Conservation (phyloP, 495 filamentous ascomycete species). For the Talaromyces stipitatus region DNA sequence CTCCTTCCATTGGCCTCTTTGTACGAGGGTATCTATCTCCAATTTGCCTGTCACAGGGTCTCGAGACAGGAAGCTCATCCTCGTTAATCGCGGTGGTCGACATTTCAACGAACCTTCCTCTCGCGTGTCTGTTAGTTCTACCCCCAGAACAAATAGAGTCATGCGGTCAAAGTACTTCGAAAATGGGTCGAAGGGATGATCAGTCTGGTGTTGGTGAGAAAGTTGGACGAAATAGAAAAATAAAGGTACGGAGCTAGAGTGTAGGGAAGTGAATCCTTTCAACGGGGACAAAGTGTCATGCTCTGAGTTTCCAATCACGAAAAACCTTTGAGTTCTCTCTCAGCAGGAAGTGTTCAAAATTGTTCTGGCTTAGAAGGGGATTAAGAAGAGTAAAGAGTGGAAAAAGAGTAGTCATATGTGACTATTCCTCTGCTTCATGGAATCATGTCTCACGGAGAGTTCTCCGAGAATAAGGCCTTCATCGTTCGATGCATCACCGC, state of each 20-base stretch:
- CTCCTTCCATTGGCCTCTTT: constrained; percentile 1
- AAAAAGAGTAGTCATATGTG: not conserved
- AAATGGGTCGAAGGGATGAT: too few relatives aligned
- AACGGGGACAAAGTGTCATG: too few relatives aligned
- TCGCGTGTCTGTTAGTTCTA: not conserved
- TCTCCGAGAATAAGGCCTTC: not conserved
- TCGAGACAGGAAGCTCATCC: constrained; percentile 8
- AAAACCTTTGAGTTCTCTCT: too few relatives aligned
- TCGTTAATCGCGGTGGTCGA: not conserved
- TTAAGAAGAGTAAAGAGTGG: not conserved
- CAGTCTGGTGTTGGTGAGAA: too few relatives aligned
- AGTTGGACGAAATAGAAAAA: too few relatives aligned
- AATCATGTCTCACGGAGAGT: not conserved
- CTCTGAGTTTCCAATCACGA: too few relatives aligned
- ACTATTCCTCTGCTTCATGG: not conserved
- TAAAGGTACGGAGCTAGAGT: too few relatives aligned
- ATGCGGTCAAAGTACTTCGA: not conserved
- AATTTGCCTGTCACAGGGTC: not conserved
- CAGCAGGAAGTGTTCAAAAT: too few relatives aligned
- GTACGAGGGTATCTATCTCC: constrained; percentile 6
- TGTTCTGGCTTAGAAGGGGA: too few relatives aligned
- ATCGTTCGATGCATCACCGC: not conserved
- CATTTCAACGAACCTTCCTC: constrained; percentile 5
- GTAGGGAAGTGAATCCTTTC: too few relatives aligned
- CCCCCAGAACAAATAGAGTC: not conserved